These are phyloP conservation scores for Sarocladiaceae sp. DNA, from an alignment of 2,329 filamentous ascomycete species.

Conservation along the genomic window DNA sequence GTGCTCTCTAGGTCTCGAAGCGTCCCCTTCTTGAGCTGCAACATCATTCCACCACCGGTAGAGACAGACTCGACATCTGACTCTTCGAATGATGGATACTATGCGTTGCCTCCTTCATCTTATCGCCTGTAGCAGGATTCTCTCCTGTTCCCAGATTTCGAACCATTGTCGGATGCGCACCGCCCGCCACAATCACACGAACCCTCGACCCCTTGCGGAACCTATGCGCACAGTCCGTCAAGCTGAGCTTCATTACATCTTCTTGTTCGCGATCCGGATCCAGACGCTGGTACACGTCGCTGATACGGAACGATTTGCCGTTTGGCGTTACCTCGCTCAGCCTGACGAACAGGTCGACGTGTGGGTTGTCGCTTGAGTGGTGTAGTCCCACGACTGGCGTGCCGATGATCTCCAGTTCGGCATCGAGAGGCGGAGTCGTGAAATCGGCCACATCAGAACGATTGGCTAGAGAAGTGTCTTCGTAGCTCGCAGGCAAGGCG, in stretches of 20 bases:
- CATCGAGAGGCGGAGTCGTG: slow-evolving; percentile 15
- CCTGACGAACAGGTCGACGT: slow-evolving; percentile 19
- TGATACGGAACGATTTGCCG: slow-evolving; percentile 18
- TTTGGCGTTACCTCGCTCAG: slow-evolving; percentile 18
- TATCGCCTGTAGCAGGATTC: slow-evolving; percentile 13
- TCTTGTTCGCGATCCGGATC: too few species aligned
- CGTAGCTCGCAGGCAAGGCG: slow-evolving; percentile 10
- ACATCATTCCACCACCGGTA: neutral
- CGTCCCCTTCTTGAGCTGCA: neutral
- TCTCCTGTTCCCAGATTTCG: slow-evolving; percentile 17
- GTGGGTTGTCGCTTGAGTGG: slow-evolving; percentile 18
- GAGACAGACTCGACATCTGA: neutral
- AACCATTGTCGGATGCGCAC: slow-evolving; percentile 14
- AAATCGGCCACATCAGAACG: slow-evolving; percentile 19
- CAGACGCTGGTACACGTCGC: slow-evolving; percentile 16
- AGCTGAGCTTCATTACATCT: slow-evolving; percentile 6
- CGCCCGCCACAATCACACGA: slow-evolving; percentile 18
- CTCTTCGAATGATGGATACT: slow-evolving; percentile 7
- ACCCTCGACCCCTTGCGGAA: slow-evolving; percentile 17
- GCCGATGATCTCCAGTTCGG: slow-evolving; percentile 16
- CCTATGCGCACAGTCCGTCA: slow-evolving; percentile 16
- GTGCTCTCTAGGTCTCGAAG: too few species aligned
- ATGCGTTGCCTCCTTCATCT: slow-evolving; percentile 12
- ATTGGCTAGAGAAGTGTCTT: slow-evolving; percentile 14
- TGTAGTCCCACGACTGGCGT: slow-evolving; percentile 15